Base-by-base conservation (phyloP, 768 basidiomycete species). In the Boletus subcaerulescens region DNA sequence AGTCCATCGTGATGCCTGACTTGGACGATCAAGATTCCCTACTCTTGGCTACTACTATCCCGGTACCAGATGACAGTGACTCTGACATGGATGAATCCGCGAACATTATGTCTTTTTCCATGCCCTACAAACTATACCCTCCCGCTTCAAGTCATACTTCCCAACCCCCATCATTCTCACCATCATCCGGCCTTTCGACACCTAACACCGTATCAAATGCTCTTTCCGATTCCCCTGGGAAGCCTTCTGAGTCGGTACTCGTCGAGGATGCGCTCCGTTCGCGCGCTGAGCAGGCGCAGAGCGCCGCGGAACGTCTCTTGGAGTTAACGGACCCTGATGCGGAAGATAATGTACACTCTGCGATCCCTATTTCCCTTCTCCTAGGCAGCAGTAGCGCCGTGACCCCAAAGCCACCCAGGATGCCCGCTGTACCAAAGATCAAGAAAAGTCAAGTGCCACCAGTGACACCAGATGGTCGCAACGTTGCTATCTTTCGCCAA, bases 281-380 rank as follows among this genome's bases (percentile, higher is more conserved):
- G 3, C 83, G 91, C 49, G 94, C 95, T 2, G 90, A 91, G 61
- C 95, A 97, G 67, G 95, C 95, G 0, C 91, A 94, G 67, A 93
- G 91, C 65, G 91, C 93, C 9, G 95, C 95, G 1, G 87, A 92
- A 67, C 81, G 91, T 46, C 73, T 98, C 26, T 68, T 96, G 38
- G 95, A 97, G 68, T 78, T 96, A 15, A 87, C 91, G 13, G 90
- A 93, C 57, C 82, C 87, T 14, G 90, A 91, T 45, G 87, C 84
- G 13, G 84, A 84, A 48, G 74, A 69, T 50, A 65, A 72, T 52
- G 77, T 73, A 42, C 76, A 81, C 55, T 80, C 82, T 20, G 73
- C 77, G 11, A 76, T 87, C 13, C 85, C 85, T 2, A 66, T 75
- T 13, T 81, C 84, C 0, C 66, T 89, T 38, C 65, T 83, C 40